Percentiles rank a stretch among this genome's conserved stretches.
Conservation (phyloP, 306 rosid genomes). For the Gleditsia sinensis region DNA sequence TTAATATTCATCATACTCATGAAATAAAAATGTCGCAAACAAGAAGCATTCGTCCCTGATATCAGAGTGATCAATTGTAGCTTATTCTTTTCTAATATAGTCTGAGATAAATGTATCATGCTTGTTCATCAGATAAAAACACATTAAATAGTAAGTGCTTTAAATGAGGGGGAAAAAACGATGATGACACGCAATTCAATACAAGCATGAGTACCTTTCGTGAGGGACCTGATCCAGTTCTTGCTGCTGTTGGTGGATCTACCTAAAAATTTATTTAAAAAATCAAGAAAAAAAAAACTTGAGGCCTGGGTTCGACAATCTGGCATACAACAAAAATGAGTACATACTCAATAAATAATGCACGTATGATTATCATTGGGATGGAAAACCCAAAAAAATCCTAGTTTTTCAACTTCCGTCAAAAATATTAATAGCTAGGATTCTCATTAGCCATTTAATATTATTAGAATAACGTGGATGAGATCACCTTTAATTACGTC, state of each 20-base stretch:
- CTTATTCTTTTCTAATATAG: neutral
- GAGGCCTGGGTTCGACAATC: slow-evolving; percentile 29
- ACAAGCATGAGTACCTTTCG: slow-evolving; percentile 68
- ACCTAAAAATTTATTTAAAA: slow-evolving; percentile 53
- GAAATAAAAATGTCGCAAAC: neutral
- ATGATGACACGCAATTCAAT: slow-evolving; percentile 32
- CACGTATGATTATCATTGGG: neutral
- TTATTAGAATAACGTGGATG: neutral
- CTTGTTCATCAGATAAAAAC: neutral
- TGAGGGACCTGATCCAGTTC: slow-evolving; percentile 83
- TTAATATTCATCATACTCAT: neutral
- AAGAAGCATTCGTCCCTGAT: neutral
- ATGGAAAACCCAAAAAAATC: slow-evolving; percentile 5
- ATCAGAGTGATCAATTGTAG: neutral
- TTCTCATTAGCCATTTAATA: neutral
- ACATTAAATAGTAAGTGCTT: neutral
- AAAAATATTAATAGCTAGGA: slow-evolving; percentile 1
- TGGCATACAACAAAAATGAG: slow-evolving; percentile 15
- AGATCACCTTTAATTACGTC: neutral
- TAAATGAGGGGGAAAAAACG: slow-evolving; percentile 13
- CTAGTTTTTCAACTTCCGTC: slow-evolving; percentile 8
- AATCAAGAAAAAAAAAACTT: neutral
- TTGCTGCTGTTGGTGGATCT: slow-evolving; percentile 77
- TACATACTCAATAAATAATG: slow-evolving; percentile 20
- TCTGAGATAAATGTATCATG: neutral